Evolutionary conservation across 257 asterid genomes (phyloP), one percentile per base, ranked within the genome.

Genomic region (Solanum pinnatisectum): DNA sequence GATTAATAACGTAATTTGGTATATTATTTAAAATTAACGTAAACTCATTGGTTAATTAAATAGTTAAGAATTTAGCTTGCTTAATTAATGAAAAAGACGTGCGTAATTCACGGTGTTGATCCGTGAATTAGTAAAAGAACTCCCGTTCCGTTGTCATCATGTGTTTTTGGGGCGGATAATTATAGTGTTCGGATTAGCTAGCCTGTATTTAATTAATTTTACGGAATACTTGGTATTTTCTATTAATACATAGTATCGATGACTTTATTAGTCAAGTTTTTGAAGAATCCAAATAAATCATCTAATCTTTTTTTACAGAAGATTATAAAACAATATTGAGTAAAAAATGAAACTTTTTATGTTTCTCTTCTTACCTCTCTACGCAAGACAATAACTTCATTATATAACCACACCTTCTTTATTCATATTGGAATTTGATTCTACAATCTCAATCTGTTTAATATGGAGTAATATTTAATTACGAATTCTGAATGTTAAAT

Each of bases 101-200:
- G 91, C 96, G 94, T 89, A 87, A 93, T 93, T 95, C 93, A 91
- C 96, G 95, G 95, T 87, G 89, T 90, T 92, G 84, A 89, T 85
- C 90, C 90, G 52, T 65, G 89, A 89, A 73, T 85, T 86, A 36
- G 14, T 46, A 65, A 70, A 30, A 84, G 78, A 25, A 63, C 78
- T 89, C 33, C 87, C 86, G 13, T 44, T 89, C 5, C 56, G 5
- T 30, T 68, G n/a, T 18, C 22, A 8, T 16, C 9, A 27, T 27
- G 59, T 46, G 20, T 14, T 46, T 46, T 30, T 30, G 12, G 20
- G 1, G 9, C 3, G 0, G 63, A 18, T 56, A 56, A 56, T 18
- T 18, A 3, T 56, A 18, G 10, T 7, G 23, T 20, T 56, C 35
- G 1, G 0, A 8, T 70, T 33, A 30, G 22, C 35, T 70, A 13